Base-by-base conservation (phyloP, 2,329 filamentous ascomycete species). In the Knufia petricola region DNA sequence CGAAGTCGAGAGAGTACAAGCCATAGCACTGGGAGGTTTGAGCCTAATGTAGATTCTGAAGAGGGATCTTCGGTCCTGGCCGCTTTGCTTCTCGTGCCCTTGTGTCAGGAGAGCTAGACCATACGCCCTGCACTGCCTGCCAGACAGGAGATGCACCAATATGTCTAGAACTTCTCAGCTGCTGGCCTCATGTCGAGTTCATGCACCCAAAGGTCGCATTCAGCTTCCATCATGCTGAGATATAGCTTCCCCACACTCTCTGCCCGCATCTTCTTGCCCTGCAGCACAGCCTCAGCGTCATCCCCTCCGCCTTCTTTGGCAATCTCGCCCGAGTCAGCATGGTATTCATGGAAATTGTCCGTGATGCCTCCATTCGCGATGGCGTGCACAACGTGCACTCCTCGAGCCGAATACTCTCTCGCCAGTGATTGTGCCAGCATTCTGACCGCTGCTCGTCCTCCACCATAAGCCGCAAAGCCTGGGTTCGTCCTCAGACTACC, bases 191-290 rank as follows among this genome's bases (percentile, higher is more conserved):
- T 66, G 56, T 76, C 73, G 31, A 76, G 56, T 59, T 76, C 72
- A 61, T 75, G 71, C 3, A 69, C 73, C 71, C 70, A 76, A 38
- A 75, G 52, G 40, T 69, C 70, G n/a, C 70, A 69, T 50, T 65
- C 64, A 57, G 74, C 71, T 53, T 72, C 61, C 51, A 66, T 61
- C 53, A 76, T 61, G 66, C 69, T 77, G 7, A 78, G 55, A 60
- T 79, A 78, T 2, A 73, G 73, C 61, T 73, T 71, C 2, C 76
- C 76, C 3, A 80, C 74, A 21, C 73, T 74, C 59, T 79, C 75
- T 0, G 75, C 74, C 44, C 72, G 73, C 66, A 79, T 80, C 50
- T 71, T 74, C 66, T 75, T 76, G 2, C 76, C 75, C 55, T 64
- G 63, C 36, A 69, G 68, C 23, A 71, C 70, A 48, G 74, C 69